phyloP scores from a whole-genome alignment of 1,284 basidiomycete genomes.

The Cystobasidium slooffiae region DNA sequence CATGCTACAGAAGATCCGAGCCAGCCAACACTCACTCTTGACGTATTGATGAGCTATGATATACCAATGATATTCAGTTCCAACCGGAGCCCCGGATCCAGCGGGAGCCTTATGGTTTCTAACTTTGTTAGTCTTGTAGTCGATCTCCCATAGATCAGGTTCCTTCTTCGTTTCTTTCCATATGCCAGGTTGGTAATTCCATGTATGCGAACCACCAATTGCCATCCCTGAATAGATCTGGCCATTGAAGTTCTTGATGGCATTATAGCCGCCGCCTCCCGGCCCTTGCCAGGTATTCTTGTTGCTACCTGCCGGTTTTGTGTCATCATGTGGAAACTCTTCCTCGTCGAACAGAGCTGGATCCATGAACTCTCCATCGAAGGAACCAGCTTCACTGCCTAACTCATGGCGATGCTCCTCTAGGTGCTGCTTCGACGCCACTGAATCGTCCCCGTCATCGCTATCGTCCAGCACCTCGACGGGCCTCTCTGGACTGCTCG shows the following conservation, averaged over 20 bases:
- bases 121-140: constrained; percentile 40
- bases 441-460: background rate
- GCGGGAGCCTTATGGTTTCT: constrained; percentile 40
- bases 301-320: background rate
- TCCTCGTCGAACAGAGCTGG: constrained; percentile 33
- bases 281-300: background rate
- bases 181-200: constrained; percentile 41
- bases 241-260: constrained; percentile 38
- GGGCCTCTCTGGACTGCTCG: background rate
- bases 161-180: constrained; percentile 45
- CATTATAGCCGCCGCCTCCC: constrained; percentile 20
- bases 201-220: constrained; percentile 36
- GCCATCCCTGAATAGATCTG: constrained; percentile 41
- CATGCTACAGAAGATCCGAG: background rate
- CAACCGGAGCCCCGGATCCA: constrained; percentile 38
- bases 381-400: background rate
- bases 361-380: constrained; percentile 15
- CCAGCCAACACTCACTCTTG: constrained; percentile 13
- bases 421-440: too few relatives aligned
- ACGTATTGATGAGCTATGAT: constrained; percentile 40
- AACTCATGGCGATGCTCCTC: background rate
- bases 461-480: background rate
- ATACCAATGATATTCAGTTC: constrained; percentile 43
- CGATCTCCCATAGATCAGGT: constrained; percentile 44
- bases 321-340: constrained; percentile 4